phyloP scores from a whole-genome alignment of 805 yeast genomes.

The Debaryomyces castellii region DNA sequence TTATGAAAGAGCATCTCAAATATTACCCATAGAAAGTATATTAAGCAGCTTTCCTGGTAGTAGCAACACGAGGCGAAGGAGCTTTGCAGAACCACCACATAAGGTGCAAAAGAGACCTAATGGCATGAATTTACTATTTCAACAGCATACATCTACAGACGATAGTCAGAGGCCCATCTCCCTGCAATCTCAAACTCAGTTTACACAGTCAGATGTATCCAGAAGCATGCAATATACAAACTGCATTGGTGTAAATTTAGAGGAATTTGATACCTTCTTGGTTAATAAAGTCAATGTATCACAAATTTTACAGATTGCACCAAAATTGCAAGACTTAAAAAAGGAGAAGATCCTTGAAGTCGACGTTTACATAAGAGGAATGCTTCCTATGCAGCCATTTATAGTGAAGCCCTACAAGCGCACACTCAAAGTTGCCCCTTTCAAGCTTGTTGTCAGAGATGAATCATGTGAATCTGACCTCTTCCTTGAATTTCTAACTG shows the following conservation, averaged over 20 bases:
- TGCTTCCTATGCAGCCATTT: constrained; percentile 17
- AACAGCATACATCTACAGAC: constrained; percentile 7
- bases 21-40: not conserved
- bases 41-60: not conserved
- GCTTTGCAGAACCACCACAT: constrained; percentile 2
- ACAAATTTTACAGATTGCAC: constrained; percentile 7
- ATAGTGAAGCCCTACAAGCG: constrained; percentile 28
- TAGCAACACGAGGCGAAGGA: not conserved
- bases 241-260: constrained; percentile 1
- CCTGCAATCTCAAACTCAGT: not conserved
- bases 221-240: not conserved
- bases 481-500: constrained; percentile 20
- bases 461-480: constrained; percentile 5
- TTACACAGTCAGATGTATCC: not conserved
- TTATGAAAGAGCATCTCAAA: constrained; percentile 1
- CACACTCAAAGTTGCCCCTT: constrained; percentile 24
- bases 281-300: constrained; percentile 4
- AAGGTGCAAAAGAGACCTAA: constrained; percentile 5
- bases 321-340: constrained; percentile 9
- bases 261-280: constrained; percentile 3
- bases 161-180: constrained; percentile 8
- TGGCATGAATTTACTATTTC: constrained; percentile 7
- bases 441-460: constrained; percentile 20
- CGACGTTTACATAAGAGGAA: constrained; percentile 15
- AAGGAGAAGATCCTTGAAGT: constrained; percentile 15